Evolutionary conservation across 1,284 basidiomycete genomes (phyloP).

Genomic region (Cryptococcus depauperatus): DNA sequence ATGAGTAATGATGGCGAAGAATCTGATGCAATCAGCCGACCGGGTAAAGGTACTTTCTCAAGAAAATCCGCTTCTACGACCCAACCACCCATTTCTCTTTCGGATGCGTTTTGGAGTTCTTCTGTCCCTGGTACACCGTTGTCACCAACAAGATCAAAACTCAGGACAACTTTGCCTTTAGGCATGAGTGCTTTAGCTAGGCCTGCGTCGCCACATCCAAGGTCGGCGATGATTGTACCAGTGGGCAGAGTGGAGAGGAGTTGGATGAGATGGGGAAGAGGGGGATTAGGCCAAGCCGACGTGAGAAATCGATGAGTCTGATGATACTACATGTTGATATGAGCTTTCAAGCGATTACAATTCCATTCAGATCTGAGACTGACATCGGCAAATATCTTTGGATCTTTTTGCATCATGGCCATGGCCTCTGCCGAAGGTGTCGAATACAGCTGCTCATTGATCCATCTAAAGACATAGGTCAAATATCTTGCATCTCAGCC

Average conservation of each 20-base stretch:
- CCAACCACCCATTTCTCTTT: conserved; percentile 58
- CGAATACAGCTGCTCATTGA: conserved; percentile 83
- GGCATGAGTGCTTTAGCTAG: conserved; percentile 65
- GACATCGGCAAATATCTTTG: conserved; percentile 67
- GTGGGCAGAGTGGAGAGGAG: conserved; percentile 53
- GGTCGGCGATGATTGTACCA: conserved; percentile 73
- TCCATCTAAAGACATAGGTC: conserved; percentile 51
- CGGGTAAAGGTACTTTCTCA: conserved; percentile 64
- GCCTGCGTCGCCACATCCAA: conserved; percentile 91
- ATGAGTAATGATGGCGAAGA: background rate
- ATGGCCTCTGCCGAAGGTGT: conserved; percentile 65
- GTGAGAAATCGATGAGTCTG: conserved; percentile 81
- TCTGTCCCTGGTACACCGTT: conserved; percentile 16
- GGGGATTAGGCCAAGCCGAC: conserved; percentile 81
- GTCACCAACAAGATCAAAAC: conserved; percentile 73
- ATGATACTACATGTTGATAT: conserved; percentile 61
- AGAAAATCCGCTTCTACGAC: conserved; percentile 75
- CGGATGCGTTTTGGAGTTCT: conserved; percentile 14
- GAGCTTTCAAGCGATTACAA: conserved; percentile 6
- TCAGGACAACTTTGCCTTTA: conserved; percentile 59
- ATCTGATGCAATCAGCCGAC: conserved; percentile 52
- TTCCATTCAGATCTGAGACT: conserved; percentile 18
- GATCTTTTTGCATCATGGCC: conserved; percentile 71
- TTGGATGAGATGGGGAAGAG: conserved; percentile 67
- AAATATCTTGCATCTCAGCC: background rate